Evolutionary conservation across 371 early-diverging fungal species (phyloP), one percentile per base, ranked within the genome.

Genomic region (Pancytospora philotis): DNA sequence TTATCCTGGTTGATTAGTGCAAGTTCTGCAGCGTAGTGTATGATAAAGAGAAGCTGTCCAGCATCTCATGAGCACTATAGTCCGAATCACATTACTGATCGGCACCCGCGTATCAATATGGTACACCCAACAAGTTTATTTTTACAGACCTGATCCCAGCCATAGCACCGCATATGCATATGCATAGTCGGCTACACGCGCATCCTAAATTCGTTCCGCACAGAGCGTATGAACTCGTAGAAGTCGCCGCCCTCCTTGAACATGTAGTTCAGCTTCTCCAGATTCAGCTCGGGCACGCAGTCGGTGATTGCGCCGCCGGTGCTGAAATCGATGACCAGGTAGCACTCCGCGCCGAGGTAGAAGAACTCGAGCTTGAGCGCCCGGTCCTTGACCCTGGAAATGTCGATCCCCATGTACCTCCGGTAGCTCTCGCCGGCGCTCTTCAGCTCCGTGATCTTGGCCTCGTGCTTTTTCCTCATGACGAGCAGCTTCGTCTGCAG

Each of bases 351-450:
- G 37, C 61, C 41, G 16, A 60, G 35, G 25, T 41, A 49, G 6
- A 34, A 27, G 31, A 69, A 74, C 2, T 49, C 32, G 51, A 74
- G 45, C 51, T 69, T 74, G 4, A 74, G 56, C 22, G 36, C 41
- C 41, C 66, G 66, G 1, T 53, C 57, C 3, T 56, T 36, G 16
- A 70, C 16, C 22, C 34, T 45, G 28, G 48, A 25, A n/a, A 69
- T 66, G 52, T 69, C 66, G 8, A 74, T 36, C 16, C 74, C 74
- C 36, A 69, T 38, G 49, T 50, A 74, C 27, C 49, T 74, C 38
- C 57, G 64, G 35, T 34, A 69, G 22, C 37, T 32, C 1, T 13
- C 32, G 8, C 62, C 62, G 16, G 62, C 32, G 8, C 4, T 28
- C 8, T 62, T 10, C 64, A 30, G 31, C 10, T 62, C 52, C 13